Percentiles rank a stretch among this genome's conserved stretches.
Evolutionary conservation across 2,329 filamentous ascomycete species (phyloP).

Genomic region (Colletotrichum cuscutae): DNA sequence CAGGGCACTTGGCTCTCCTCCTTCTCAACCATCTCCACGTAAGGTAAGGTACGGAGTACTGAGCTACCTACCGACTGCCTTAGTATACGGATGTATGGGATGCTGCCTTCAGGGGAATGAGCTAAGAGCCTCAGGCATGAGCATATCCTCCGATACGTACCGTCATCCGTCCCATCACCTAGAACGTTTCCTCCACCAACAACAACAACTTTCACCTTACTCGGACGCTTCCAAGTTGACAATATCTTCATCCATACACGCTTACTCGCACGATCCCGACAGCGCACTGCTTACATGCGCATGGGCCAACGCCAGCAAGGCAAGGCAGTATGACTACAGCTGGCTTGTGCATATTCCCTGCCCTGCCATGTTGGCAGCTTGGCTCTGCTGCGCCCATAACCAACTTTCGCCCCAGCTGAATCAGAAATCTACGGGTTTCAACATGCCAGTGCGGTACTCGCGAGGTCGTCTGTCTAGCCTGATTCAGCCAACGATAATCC

Average conservation of each 20-base stretch:
- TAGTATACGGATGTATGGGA: no score
- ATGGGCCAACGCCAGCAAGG: background rate
- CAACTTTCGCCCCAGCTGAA: background rate
- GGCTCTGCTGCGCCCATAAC: background rate
- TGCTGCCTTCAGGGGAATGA: no score
- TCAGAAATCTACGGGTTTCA: background rate
- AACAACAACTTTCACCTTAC: background rate
- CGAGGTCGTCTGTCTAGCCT: background rate
- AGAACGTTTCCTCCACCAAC: constrained; percentile 1
- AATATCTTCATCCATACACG: background rate
- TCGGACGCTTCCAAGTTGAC: background rate
- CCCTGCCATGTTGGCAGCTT: background rate
- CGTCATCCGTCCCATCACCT: background rate
- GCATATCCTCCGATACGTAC: background rate
- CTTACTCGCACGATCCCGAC: background rate
- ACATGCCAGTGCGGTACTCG: constrained; percentile 8
- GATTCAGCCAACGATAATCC: background rate
- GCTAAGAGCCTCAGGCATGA: background rate
- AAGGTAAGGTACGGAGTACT: no score
- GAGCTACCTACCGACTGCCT: no score
- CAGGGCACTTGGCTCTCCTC: background rate
- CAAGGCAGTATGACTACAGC: background rate
- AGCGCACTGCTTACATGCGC: background rate
- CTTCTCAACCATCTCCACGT: no score
- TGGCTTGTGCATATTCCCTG: background rate